phyloP scores from a whole-genome alignment of 2,329 filamentous ascomycete genomes.

The Botryosphaeria agaves region DNA sequence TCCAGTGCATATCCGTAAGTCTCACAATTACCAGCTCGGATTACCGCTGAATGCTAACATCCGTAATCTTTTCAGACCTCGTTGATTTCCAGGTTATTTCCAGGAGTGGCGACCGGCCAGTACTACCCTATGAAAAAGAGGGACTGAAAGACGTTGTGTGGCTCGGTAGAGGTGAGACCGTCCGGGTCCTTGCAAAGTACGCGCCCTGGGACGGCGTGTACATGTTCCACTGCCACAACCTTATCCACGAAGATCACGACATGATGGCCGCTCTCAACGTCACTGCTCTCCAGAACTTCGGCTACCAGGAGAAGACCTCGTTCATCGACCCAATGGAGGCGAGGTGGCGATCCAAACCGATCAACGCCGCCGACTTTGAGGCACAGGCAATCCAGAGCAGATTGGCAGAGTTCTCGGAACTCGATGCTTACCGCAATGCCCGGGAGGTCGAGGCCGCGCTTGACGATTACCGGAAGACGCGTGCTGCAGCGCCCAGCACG shows the following conservation, averaged over 20 bases:
- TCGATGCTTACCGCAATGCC: conserved; percentile 12
- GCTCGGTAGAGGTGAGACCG: conserved; percentile 33
- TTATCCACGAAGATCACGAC: conserved; percentile 26
- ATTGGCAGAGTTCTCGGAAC: conserved; percentile 13
- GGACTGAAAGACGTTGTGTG: conserved; percentile 42
- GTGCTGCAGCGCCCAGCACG: neutral
- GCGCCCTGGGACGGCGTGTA: conserved; percentile 36
- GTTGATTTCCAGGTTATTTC: conserved; percentile 38
- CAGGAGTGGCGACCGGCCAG: conserved; percentile 25
- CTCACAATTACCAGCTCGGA: too few species aligned
- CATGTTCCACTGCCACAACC: conserved; percentile 29
- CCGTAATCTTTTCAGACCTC: too few species aligned
- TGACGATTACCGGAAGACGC: conserved; percentile 10
- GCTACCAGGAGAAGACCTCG: conserved; percentile 13
- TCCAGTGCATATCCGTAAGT: conserved; percentile 39
- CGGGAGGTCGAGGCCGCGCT: conserved; percentile 11
- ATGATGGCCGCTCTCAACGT: conserved; percentile 28
- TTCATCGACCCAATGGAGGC: conserved; percentile 9
- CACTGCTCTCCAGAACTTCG: conserved; percentile 16
- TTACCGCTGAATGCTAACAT: too few species aligned
- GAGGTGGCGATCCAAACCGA: conserved; percentile 7
- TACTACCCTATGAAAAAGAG: conserved; percentile 34
- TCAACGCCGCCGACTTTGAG: conserved; percentile 8
- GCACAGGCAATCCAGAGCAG: conserved; percentile 11
- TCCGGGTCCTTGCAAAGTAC: conserved; percentile 33